phyloP scores from a whole-genome alignment of 1,139 yeast genomes.

The Suhomyces guaymorum region DNA sequence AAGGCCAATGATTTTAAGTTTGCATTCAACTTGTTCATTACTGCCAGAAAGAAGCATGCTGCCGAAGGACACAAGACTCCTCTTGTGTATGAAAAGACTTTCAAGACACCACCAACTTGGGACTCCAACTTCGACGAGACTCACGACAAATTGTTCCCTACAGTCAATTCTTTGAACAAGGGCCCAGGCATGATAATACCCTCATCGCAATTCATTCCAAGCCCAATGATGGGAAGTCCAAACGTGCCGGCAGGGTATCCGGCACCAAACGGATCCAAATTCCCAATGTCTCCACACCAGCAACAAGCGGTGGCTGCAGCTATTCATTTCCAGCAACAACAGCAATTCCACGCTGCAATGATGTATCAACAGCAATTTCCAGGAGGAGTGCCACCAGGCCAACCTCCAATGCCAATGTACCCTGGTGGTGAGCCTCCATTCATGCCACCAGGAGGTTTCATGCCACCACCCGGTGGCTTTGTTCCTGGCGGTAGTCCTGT shows the following conservation, averaged over 20 bases:
- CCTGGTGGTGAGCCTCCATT: constrained; percentile 37
- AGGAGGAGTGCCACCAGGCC: constrained; percentile 36
- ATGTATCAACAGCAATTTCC: constrained; percentile 35
- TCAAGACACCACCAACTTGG: constrained; percentile 83
- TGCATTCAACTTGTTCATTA: constrained; percentile 60
- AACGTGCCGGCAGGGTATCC: constrained; percentile 21
- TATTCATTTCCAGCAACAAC: constrained; percentile 33
- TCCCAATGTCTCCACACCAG: constrained; percentile 23
- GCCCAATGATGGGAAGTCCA: constrained; percentile 34
- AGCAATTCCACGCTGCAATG: constrained; percentile 42
- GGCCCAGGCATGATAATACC: constrained; percentile 23
- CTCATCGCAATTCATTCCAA: constrained; percentile 34
- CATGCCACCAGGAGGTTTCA: constrained; percentile 41
- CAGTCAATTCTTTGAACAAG: constrained; percentile 13
- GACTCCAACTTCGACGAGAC: constrained; percentile 56
- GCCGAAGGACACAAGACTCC: constrained; percentile 29
- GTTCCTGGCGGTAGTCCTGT: constrained; percentile 35
- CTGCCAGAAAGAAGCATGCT: constrained; percentile 38
- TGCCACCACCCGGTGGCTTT: constrained; percentile 34
- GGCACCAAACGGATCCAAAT: constrained; percentile 18
- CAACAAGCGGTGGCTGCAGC: constrained; percentile 31
- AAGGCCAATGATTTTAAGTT: constrained; percentile 39
- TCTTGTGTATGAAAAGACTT: constrained; percentile 56
- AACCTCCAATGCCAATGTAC: constrained; percentile 38
- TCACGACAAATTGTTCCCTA: constrained; percentile 49